Conservation (phyloP, 31 red algal genomes). For the Endocladia muricata region DNA sequence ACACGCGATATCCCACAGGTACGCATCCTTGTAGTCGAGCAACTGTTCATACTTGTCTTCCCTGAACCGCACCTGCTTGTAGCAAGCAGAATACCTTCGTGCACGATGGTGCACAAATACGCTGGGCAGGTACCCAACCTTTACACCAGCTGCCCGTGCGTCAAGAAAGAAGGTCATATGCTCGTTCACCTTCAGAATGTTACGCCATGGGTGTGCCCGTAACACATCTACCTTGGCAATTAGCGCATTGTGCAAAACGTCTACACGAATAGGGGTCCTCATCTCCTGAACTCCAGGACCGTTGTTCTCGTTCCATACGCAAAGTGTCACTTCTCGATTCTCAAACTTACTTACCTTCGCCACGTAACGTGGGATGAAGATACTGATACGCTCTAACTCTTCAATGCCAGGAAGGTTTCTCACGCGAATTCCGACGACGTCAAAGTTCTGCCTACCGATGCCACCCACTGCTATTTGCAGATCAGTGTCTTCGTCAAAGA, state of each 20-base stretch:
- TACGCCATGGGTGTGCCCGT: conserved; percentile 43
- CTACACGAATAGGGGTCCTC: conserved; percentile 55
- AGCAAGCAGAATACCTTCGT: conserved; percentile 50
- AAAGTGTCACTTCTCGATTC: conserved; percentile 58
- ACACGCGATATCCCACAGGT: conserved; percentile 54
- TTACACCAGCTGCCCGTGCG: conserved; percentile 29
- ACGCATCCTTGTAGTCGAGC: conserved; percentile 62
- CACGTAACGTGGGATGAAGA: conserved; percentile 67
- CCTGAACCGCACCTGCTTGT: conserved; percentile 56
- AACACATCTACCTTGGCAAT: conserved; percentile 52
- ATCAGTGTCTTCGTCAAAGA: conserved; percentile 76
- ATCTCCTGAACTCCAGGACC: conserved; percentile 54
- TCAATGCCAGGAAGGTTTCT: conserved; percentile 70
- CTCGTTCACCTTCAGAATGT: conserved; percentile 69
- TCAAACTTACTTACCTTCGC: conserved; percentile 59
- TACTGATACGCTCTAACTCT: conserved; percentile 56
- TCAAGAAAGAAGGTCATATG: conserved; percentile 77
- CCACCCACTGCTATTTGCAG: conserved; percentile 43
- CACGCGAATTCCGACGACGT: conserved; percentile 64
- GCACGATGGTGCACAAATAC: conserved; percentile 75
- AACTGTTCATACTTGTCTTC: conserved; percentile 56
- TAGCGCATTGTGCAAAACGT: conserved; percentile 69
- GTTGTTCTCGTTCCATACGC: conserved; percentile 76
- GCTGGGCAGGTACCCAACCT: conserved; percentile 57
- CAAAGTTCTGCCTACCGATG: conserved; percentile 35